Conservation (phyloP, 1,284 basidiomycete species). For the Cutaneotrichosporon cavernicola region DNA sequence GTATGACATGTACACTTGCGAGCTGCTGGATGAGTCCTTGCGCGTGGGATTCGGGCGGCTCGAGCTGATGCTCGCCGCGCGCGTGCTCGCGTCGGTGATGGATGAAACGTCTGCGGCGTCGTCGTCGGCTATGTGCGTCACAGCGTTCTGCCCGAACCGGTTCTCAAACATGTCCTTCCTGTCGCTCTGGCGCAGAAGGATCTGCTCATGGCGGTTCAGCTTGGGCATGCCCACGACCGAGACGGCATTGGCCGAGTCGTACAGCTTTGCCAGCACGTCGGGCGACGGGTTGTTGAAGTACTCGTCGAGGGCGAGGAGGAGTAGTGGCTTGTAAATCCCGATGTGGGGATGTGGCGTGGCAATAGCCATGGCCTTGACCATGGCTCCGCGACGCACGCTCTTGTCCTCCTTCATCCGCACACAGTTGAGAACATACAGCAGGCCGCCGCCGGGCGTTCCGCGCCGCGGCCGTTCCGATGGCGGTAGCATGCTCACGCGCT, state of each 20-base stretch:
- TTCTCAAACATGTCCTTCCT: conserved; percentile 89
- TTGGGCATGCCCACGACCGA: conserved; percentile 75
- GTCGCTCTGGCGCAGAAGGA: conserved; percentile 84
- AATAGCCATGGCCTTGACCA: conserved; percentile 93
- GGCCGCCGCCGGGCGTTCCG: conserved; percentile 55
- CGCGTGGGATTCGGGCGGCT: conserved; percentile 17
- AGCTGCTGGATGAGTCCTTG: conserved; percentile 20
- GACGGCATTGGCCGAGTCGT: conserved; percentile 89
- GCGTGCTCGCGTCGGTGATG: conserved; percentile 4
- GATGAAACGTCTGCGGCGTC: neutral
- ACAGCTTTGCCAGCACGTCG: conserved; percentile 81
- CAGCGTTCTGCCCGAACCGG: conserved; percentile 57
- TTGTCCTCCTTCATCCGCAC: conserved; percentile 96
- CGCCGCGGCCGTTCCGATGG: conserved; percentile 33
- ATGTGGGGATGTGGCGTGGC: conserved; percentile 94
- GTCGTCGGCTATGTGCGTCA: conserved; percentile 4
- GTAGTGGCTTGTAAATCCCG: conserved; percentile 96
- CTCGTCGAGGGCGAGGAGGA: conserved; percentile 91
- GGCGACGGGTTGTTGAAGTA: conserved; percentile 86
- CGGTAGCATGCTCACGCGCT: conserved; percentile 28
- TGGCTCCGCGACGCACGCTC: conserved; percentile 82
- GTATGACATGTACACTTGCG: conserved; percentile 15
- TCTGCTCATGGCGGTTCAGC: conserved; percentile 75
- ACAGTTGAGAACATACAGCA: conserved; percentile 88
- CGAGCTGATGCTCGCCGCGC: conserved; percentile 16